A percentile compares a stretch with the other conserved stretches of the same genome.
phyloP scores from a whole-genome alignment of 1,139 yeast genomes.

The Saccharomyces hybrid region DNA sequence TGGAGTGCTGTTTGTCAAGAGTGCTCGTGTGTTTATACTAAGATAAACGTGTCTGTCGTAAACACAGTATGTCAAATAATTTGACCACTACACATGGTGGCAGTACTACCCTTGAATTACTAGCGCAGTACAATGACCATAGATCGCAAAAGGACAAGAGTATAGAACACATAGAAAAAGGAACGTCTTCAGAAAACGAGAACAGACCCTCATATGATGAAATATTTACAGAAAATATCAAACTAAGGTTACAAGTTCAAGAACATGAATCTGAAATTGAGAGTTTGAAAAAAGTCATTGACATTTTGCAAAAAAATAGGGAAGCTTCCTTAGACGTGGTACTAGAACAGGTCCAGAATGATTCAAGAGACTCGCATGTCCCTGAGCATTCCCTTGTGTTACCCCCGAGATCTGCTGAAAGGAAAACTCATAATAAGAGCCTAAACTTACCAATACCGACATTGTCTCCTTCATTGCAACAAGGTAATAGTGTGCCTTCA shows the following conservation, averaged over 20 bases:
- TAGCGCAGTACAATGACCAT: conserved; percentile 15
- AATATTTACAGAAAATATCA: conserved; percentile 28
- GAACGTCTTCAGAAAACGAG: conserved; percentile 4
- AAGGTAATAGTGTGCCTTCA: background rate
- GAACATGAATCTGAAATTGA: conserved; percentile 25
- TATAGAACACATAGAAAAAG: conserved; percentile 11
- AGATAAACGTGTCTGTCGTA: background rate
- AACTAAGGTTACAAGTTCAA: conserved; percentile 21
- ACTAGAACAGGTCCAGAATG: conserved; percentile 10
- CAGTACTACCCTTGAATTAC: conserved; percentile 10
- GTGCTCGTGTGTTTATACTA: conserved; percentile 20
- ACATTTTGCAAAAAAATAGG: conserved; percentile 9
- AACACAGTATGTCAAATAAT: background rate
- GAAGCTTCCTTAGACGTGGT: conserved; percentile 9
- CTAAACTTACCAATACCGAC: conserved; percentile 9
- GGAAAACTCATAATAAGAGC: conserved; percentile 17
- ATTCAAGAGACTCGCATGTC: conserved; percentile 2
- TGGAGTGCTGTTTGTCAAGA: background rate
- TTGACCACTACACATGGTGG: background rate
- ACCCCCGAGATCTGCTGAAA: conserved; percentile 30
- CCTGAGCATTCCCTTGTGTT: conserved; percentile 13
- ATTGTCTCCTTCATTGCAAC: conserved; percentile 3
- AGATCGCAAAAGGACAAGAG: conserved; percentile 11
- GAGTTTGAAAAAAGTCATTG: conserved; percentile 18
- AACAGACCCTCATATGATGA: conserved; percentile 25